Evolutionary conservation across 352 stramenopile species (phyloP).

Genomic region (Phytopythium sindhum): DNA sequence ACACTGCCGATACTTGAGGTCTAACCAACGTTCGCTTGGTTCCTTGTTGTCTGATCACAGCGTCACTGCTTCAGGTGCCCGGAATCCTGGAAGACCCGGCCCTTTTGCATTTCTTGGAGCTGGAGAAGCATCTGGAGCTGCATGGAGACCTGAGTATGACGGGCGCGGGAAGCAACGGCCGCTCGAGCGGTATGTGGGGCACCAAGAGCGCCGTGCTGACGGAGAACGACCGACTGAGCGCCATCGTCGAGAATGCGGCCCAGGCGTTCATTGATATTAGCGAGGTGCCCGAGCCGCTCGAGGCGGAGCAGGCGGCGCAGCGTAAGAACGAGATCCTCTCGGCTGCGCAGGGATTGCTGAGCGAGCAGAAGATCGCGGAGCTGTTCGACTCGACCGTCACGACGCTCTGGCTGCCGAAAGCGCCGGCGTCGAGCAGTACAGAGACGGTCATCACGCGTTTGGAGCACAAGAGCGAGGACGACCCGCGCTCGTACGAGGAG

Average conservation of each 20-base stretch:
- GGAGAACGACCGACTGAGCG: constrained; percentile 74
- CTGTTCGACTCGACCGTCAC: constrained; percentile 48
- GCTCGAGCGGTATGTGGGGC: constrained; percentile 42
- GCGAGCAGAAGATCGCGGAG: constrained; percentile 49
- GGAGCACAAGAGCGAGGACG: constrained; percentile 32
- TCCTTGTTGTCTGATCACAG: constrained; percentile 12
- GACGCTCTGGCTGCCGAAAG: constrained; percentile 35
- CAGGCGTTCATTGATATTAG: constrained; percentile 84
- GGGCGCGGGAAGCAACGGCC: constrained; percentile 35
- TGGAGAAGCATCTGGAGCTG: constrained; percentile 77
- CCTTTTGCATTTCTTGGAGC: constrained; percentile 74
- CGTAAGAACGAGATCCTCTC: constrained; percentile 75
- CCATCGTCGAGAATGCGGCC: constrained; percentile 71
- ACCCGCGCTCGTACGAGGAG: constrained; percentile 51
- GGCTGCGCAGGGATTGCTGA: constrained; percentile 40
- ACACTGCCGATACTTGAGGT: neutral
- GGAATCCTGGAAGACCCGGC: constrained; percentile 75
- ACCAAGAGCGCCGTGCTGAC: constrained; percentile 56
- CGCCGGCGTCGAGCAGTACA: constrained; percentile 9
- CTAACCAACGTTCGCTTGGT: neutral
- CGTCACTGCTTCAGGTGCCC: constrained; percentile 56
- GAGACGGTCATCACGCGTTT: constrained; percentile 51
- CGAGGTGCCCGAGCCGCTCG: constrained; percentile 73
- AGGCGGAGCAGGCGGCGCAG: constrained; percentile 71
- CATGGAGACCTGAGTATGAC: constrained; percentile 40